A percentile compares a stretch with the other conserved stretches of the same genome.
Evolutionary conservation across 805 yeast species (phyloP).

Genomic region (Sporopachydermia lactativora): DNA sequence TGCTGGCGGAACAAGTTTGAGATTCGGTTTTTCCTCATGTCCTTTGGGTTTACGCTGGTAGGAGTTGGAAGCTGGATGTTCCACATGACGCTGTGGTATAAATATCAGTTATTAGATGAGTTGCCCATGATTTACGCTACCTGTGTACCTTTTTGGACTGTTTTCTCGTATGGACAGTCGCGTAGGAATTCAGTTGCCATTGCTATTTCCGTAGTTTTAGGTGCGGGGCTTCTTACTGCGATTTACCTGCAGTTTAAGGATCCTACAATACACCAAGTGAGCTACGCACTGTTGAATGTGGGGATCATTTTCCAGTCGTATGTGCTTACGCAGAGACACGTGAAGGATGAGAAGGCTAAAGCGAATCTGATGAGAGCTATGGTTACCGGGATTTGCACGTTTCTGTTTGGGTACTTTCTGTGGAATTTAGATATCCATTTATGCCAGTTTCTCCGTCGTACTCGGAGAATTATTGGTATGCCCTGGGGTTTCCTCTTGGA

Average conservation of each 20-base stretch:
- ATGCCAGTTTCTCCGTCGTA: conserved; percentile 41
- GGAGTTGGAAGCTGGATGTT: conserved; percentile 93
- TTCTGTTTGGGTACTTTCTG: conserved; percentile 59
- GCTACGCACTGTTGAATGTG: conserved; percentile 70
- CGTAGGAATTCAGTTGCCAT: conserved; percentile 25
- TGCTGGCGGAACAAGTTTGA: conserved; percentile 52
- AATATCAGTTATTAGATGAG: conserved; percentile 86
- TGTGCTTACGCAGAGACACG: conserved; percentile 34
- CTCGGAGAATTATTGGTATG: conserved; percentile 57
- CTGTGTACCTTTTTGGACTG: conserved; percentile 84
- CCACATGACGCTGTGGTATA: conserved; percentile 89
- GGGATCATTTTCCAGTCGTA: conserved; percentile 51
- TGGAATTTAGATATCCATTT: conserved; percentile 87
- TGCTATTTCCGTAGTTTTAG: conserved; percentile 32
- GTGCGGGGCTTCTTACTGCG: conserved; percentile 50
- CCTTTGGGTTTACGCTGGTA: conserved; percentile 73
- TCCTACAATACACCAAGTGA: conserved; percentile 82
- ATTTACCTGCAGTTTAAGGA: conserved; percentile 60
- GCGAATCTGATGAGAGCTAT: conserved; percentile 40
- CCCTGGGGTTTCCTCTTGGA: conserved; percentile 81
- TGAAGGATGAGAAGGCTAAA: conserved; percentile 33
- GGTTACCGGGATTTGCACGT: conserved; percentile 43
- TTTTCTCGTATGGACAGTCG: conserved; percentile 45
- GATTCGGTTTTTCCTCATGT: conserved; percentile 51
- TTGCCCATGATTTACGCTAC: conserved; percentile 98